Conservation (phyloP, 148 eudicot species). For the Rhododendron kiyosumense region DNA sequence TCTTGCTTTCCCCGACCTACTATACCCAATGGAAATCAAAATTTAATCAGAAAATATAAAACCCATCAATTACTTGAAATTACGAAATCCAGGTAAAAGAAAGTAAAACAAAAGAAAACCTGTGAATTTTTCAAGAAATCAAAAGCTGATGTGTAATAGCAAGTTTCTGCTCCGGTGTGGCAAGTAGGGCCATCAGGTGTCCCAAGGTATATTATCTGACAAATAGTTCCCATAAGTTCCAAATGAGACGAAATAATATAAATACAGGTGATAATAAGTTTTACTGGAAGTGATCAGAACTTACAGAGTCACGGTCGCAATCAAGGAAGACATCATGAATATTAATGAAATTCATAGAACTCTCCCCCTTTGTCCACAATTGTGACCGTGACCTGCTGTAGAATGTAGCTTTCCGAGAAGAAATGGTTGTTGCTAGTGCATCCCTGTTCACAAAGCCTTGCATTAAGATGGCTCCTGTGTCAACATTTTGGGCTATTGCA, state of each 20-base stretch:
- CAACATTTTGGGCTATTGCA: slow-evolving; percentile 96
- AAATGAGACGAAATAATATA: background rate
- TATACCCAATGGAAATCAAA: background rate
- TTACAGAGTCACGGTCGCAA: slow-evolving; percentile 92
- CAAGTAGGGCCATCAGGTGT: slow-evolving; percentile 97
- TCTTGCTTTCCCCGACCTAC: slow-evolving; percentile 42
- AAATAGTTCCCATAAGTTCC: background rate
- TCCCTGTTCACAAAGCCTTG: slow-evolving; percentile 94
- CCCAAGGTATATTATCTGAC: slow-evolving; percentile 81
- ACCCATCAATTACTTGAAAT: background rate
- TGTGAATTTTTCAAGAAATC: slow-evolving; percentile 34
- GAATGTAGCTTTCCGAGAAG: slow-evolving; percentile 87
- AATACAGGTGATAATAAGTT: background rate
- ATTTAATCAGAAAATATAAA: background rate
- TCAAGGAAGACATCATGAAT: slow-evolving; percentile 71
- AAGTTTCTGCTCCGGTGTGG: slow-evolving; percentile 91
- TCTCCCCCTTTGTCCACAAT: slow-evolving; percentile 93
- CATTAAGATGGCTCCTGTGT: slow-evolving; percentile 93
- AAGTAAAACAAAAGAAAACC: slow-evolving; percentile 28
- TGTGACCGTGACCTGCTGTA: slow-evolving; percentile 80
- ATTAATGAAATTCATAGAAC: slow-evolving; percentile 80
- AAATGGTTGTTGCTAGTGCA: slow-evolving; percentile 69
- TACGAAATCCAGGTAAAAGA: background rate
- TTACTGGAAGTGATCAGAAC: slow-evolving; percentile 19
- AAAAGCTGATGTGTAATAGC: slow-evolving; percentile 72